Evolutionary conservation across 1,284 basidiomycete species (phyloP).

Genomic region (Heterobasidion occidentale): DNA sequence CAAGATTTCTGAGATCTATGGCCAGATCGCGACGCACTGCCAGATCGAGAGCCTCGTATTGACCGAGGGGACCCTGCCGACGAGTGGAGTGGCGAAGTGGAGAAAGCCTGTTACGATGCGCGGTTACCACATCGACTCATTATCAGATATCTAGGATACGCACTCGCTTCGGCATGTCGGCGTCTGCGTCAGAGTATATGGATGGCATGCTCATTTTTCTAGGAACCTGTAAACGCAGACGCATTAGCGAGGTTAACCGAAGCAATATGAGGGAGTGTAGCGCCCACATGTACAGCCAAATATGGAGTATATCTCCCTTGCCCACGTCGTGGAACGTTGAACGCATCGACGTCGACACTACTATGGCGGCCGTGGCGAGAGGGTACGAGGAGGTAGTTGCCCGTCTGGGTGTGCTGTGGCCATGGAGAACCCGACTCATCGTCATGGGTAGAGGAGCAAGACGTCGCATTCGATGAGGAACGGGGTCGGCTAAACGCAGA

Average conservation of each 20-base stretch:
- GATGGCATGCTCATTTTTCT: constrained; percentile 25
- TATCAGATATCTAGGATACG: constrained; percentile 4
- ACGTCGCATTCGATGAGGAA: constrained; percentile 14
- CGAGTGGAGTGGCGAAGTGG: constrained; percentile 9
- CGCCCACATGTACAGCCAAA: constrained; percentile 44
- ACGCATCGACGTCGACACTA: constrained; percentile 15
- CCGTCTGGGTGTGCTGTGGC: constrained; percentile 22
- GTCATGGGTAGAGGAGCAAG: constrained; percentile 5
- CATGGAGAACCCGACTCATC: constrained; percentile 6
- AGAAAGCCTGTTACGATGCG: constrained; percentile 5
- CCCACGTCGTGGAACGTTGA: constrained; percentile 19
- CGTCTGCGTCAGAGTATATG: constrained; percentile 18
- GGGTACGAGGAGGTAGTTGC: constrained; percentile 26
- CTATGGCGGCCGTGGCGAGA: constrained; percentile 11
- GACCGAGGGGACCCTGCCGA: constrained; percentile 3
- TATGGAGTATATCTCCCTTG: constrained; percentile 60
- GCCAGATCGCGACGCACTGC: constrained; percentile 7
- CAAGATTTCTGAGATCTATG: constrained; percentile 5
- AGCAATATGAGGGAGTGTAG: neutral
- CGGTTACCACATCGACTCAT: neutral
- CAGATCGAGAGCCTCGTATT: constrained; percentile 1
- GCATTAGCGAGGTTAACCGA: neutral
- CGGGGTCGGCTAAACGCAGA: constrained; percentile 18
- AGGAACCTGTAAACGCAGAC: constrained; percentile 15
- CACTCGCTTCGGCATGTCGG: constrained; percentile 21